A percentile compares a stretch with the other conserved stretches of the same genome.
Evolutionary conservation across 1,139 yeast genomes (phyloP).

Genomic region (Zhuliangozyma parablackwelliae): DNA sequence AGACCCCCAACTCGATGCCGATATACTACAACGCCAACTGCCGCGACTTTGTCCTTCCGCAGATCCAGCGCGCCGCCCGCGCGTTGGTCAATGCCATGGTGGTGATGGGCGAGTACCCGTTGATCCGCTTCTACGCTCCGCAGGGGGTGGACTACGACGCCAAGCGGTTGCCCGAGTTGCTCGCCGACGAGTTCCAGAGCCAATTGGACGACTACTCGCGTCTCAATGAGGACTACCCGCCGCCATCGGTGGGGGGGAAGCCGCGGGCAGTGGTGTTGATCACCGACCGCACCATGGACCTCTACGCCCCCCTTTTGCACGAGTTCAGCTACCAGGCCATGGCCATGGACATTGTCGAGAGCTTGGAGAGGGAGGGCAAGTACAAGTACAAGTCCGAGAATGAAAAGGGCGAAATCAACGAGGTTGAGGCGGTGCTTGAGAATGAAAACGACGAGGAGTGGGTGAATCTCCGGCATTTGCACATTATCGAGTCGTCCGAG

Average conservation of each 20-base stretch:
- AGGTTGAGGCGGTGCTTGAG: conserved; percentile 41
- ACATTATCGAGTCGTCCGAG: conserved; percentile 74
- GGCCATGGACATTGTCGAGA: conserved; percentile 69
- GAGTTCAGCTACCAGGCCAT: conserved; percentile 93
- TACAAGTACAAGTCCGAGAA: conserved; percentile 61
- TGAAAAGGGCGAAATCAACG: conserved; percentile 50
- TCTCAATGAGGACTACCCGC: conserved; percentile 57
- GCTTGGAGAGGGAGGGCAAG: conserved; percentile 47
- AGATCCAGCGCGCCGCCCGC: conserved; percentile 56
- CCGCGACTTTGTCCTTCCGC: conserved; percentile 53
- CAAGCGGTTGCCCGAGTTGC: conserved; percentile 60
- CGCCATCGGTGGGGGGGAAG: conserved; percentile 49
- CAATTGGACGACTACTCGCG: conserved; percentile 76
- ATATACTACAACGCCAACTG: conserved; percentile 70
- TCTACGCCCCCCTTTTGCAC: conserved; percentile 80
- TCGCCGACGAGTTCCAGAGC: conserved; percentile 70
- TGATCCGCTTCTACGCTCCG: conserved; percentile 66
- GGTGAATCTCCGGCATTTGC: conserved; percentile 68
- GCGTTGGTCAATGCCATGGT: conserved; percentile 69
- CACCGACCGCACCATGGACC: conserved; percentile 79
- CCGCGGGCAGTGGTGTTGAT: conserved; percentile 74
- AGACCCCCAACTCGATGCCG: conserved; percentile 59
- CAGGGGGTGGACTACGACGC: conserved; percentile 49
- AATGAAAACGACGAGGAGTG: conserved; percentile 73
- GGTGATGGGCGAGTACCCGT: conserved; percentile 83